Conservation (phyloP, 2,329 filamentous ascomycete species). For the Diaporthe destruens region DNA sequence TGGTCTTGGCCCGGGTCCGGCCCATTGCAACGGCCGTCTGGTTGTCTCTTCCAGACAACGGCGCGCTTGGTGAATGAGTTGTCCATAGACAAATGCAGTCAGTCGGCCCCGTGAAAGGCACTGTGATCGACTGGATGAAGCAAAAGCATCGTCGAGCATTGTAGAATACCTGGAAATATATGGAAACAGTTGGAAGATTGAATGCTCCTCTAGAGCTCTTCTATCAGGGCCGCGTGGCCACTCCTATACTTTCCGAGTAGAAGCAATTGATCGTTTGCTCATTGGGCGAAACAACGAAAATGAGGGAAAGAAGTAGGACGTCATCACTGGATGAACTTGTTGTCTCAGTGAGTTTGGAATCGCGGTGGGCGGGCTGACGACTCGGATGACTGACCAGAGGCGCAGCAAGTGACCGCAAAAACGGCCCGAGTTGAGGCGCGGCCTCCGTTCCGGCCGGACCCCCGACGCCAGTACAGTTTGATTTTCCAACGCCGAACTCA, state of each 20-base stretch:
- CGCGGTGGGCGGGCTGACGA: not conserved
- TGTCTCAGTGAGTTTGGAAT: not conserved
- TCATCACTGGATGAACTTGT: conserved; percentile 27
- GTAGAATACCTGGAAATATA: not conserved
- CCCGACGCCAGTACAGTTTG: conserved; percentile 11
- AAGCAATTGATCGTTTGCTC: not conserved
- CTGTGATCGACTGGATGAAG: not conserved
- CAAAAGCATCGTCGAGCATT: not conserved
- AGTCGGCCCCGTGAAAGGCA: not conserved
- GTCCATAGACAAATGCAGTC: not conserved
- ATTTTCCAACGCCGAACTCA: conserved; percentile 26
- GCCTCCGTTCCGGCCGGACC: conserved; percentile 16
- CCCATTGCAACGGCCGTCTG: not conserved
- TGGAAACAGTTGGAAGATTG: not conserved
- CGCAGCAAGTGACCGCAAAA: conserved; percentile 19
- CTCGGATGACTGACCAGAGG: conserved; percentile 7
- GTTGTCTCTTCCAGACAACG: not conserved
- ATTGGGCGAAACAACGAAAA: not conserved
- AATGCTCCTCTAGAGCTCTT: not conserved
- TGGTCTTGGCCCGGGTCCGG: conserved; percentile 15
- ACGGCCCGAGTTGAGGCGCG: conserved; percentile 11
- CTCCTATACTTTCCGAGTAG: not conserved
- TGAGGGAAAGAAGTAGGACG: not conserved
- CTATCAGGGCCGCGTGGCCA: no score
- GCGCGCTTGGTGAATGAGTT: no score